Conservation (phyloP, 495 filamentous ascomycete species). For the Melanomma pulvis-pyrius region DNA sequence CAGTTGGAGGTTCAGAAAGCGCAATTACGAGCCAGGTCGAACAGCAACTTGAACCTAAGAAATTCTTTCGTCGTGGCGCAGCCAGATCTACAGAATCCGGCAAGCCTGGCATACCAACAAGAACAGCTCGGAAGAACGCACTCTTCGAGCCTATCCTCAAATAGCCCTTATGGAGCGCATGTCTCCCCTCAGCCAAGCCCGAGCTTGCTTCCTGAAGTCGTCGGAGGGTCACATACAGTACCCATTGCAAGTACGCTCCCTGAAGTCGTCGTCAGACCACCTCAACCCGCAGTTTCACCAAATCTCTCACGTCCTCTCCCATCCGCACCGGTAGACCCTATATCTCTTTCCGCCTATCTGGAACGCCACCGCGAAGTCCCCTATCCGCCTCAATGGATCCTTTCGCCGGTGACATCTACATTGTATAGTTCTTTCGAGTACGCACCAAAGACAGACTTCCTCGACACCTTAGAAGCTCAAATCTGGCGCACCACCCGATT, state of each 20-base stretch:
- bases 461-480: conserved; percentile 4
- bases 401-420: conserved; percentile 15
- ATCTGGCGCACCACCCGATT: conserved; percentile 15
- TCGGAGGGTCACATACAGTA: neutral
- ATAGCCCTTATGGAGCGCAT: neutral
- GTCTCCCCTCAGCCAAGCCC: neutral
- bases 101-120: conserved; percentile 1
- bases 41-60: conserved; percentile 6
- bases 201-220: neutral
- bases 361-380: conserved; percentile 29
- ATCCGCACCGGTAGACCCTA: conserved; percentile 1
- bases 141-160: neutral
- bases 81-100: neutral
- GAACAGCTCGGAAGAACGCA: neutral
- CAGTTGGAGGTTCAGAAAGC: conserved; percentile 21
- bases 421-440: conserved; percentile 15
- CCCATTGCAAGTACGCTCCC: neutral
- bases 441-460: conserved; percentile 16
- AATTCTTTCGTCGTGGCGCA: neutral
- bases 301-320: neutral
- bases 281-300: neutral
- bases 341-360: conserved; percentile 13
- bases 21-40: conserved; percentile 10
- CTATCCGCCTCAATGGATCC: conserved; percentile 26
- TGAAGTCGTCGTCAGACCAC: neutral